Base-by-base conservation (phyloP, 2,329 filamentous ascomycete genomes). In the Paramyrothecium roridum region DNA sequence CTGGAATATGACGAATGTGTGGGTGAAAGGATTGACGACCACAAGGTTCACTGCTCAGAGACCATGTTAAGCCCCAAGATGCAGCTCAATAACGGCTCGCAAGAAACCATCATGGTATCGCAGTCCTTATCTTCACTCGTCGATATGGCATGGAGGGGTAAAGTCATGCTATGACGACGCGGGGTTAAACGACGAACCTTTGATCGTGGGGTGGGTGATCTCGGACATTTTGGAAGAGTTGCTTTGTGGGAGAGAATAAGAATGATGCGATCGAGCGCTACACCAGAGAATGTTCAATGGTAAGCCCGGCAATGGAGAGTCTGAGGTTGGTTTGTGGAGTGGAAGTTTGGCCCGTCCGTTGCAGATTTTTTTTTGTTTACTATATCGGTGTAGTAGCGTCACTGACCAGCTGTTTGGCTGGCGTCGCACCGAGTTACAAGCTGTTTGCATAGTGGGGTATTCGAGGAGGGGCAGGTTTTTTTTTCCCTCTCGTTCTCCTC, bases 141-240 rank as follows among this genome's bases (percentile, higher is more conserved):
- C 26, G 26, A 30, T 30, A 30, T 17, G n/a, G 13, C 37, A 23
- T 37, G 49, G 64, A 59, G 63, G 62, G 62, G 60, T 56, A 58
- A 34, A n/a, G 3, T 20, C 37, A 13, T 43, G 37, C 23, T 16
- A 51, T 51, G 49, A 37, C 49, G 49, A 51, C 49, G 34, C 55
- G 51, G 53, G 53, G 54, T 33, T 52, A 19, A 37, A 47, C 13
- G 21, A 76, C 78, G 59, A 76, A 83, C 81, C 80, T 73, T 83
- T 75, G 73, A 84, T 84, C 68, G 81, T 84, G 65, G 71, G 71
- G 74, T 84, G 81, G 56, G 75, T 75, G 65, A 83, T 80, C 63
- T 83, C 81, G 62, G 75, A 74, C 80, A 82, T 83, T 63, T 70
- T 74, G 57, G 45, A 54, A 51, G 52, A 55, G 4, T 6, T 17